A percentile compares a stretch with the other conserved stretches of the same genome.
Evolutionary conservation across 345 rosid species (phyloP).

Genomic region (Alliaria petiolata): DNA sequence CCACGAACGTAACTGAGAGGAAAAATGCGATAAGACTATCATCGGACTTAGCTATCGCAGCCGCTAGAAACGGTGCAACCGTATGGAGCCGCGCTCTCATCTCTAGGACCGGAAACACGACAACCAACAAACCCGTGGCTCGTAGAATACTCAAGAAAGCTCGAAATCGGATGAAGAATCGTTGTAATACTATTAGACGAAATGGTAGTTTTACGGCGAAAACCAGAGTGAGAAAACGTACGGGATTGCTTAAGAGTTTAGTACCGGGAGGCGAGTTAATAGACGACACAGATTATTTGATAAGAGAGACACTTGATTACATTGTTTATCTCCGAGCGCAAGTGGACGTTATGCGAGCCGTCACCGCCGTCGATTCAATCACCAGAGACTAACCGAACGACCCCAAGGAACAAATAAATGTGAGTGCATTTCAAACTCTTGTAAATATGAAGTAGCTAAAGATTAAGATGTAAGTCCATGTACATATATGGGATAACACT

Average conservation of each 20-base stretch:
- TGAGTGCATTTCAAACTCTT: constrained; percentile 12
- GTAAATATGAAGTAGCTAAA: constrained; percentile 21
- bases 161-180: constrained; percentile 20
- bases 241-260: constrained; percentile 51
- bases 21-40: constrained; percentile 70
- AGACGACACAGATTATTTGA: constrained; percentile 51
- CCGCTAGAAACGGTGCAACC: constrained; percentile 52
- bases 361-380: constrained; percentile 33
- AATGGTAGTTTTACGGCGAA: constrained; percentile 31
- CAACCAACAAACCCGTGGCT: constrained; percentile 12
- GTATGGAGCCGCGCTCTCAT: constrained; percentile 78
- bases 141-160: constrained; percentile 25
- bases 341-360: constrained; percentile 68
- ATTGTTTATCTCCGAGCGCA: constrained; percentile 66
- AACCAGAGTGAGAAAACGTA: constrained; percentile 52
- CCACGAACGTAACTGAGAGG: constrained; percentile 49
- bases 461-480: not conserved
- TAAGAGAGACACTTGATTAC: constrained; percentile 86
- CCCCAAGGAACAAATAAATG: not conserved
- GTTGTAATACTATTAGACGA: not conserved
- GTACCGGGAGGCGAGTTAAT: constrained; percentile 71
- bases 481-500: constrained; percentile 13
- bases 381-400: not conserved
- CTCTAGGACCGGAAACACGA: constrained; percentile 15
- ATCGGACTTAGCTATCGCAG: constrained; percentile 81